These are phyloP conservation scores for Sodiomyces alkalinus DNA, from an alignment of 2,329 filamentous ascomycete species.

Conservation along the genomic window DNA sequence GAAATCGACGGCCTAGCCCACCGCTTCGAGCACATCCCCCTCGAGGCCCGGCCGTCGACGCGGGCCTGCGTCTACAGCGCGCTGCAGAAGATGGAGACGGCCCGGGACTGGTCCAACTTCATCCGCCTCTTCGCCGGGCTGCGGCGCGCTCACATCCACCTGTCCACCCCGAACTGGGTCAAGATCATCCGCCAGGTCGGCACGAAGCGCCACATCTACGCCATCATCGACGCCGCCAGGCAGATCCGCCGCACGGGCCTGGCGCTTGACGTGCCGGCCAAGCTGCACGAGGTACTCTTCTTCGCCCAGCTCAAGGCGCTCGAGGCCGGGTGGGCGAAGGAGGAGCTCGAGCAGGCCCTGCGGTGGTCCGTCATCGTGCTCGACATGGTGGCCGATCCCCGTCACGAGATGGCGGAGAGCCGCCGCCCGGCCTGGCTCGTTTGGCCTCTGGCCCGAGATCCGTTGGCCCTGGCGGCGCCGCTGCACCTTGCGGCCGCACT, in stretches of 20 bases:
- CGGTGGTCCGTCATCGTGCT: slow-evolving; percentile 30
- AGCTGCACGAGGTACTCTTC: slow-evolving; percentile 22
- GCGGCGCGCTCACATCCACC: slow-evolving; percentile 27
- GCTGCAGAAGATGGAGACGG: slow-evolving; percentile 33
- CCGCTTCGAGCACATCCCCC: slow-evolving; percentile 32
- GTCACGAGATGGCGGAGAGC: slow-evolving; percentile 17
- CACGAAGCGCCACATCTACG: slow-evolving; percentile 22
- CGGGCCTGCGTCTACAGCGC: slow-evolving; percentile 20
- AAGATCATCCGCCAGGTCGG: slow-evolving; percentile 27
- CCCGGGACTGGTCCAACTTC: slow-evolving; percentile 23
- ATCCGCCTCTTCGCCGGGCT: slow-evolving; percentile 23
- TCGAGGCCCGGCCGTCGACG: slow-evolving; percentile 25
- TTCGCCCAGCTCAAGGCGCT: slow-evolving; percentile 26
- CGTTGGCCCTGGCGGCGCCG: slow-evolving; percentile 24
- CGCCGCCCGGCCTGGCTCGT: slow-evolving; percentile 4
- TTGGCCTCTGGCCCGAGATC: slow-evolving; percentile 23
- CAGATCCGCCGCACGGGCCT: slow-evolving; percentile 29
- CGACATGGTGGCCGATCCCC: slow-evolving; percentile 30
- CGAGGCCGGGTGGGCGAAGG: slow-evolving; percentile 17
- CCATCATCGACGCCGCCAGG: slow-evolving; percentile 35
- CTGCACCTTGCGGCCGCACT: slow-evolving; percentile 28
- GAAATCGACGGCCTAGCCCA: slow-evolving; percentile 41
- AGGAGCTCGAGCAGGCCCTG: slow-evolving; percentile 24
- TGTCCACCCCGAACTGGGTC: slow-evolving; percentile 30
- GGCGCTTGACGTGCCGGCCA: slow-evolving; percentile 24